Percentiles rank a stretch among this genome's conserved stretches.
These are phyloP conservation scores for Crithidia thermophila DNA, from an alignment of 208 protist species.

Conservation along the genomic window DNA sequence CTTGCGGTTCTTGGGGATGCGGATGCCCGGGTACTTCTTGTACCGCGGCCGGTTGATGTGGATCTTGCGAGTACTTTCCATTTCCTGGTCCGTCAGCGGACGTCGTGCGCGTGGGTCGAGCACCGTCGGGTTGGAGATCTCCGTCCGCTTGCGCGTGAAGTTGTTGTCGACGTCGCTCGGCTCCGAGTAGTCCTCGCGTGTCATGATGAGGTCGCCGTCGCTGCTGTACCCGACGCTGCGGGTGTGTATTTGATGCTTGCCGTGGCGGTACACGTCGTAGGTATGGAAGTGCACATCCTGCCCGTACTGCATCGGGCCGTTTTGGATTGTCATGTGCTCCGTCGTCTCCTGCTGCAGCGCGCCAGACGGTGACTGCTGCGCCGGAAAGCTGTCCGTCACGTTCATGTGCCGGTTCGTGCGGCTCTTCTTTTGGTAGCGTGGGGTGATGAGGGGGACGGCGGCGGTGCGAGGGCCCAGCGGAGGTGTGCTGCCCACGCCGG, in stretches of 20 bases:
- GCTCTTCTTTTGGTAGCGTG: conserved; percentile 79
- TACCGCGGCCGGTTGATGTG: conserved; percentile 53
- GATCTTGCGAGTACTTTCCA: conserved; percentile 41
- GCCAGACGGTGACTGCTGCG: conserved; percentile 37
- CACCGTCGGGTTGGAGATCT: conserved; percentile 68
- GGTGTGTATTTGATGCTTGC: conserved; percentile 71
- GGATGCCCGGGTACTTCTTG: conserved; percentile 90
- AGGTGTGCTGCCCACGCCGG: conserved; percentile 25
- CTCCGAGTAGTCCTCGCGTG: conserved; percentile 77
- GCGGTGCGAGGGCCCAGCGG: conserved; percentile 37
- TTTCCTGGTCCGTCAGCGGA: conserved; percentile 65
- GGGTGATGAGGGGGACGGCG: conserved; percentile 78
- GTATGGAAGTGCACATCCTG: conserved; percentile 85
- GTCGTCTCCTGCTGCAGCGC: conserved; percentile 61
- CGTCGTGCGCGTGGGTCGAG: conserved; percentile 78
- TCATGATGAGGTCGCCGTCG: conserved; percentile 84
- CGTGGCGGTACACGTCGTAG: conserved; percentile 85
- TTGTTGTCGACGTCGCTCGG: conserved; percentile 71
- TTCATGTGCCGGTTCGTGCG: conserved; percentile 55
- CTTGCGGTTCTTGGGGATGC: conserved; percentile 73
- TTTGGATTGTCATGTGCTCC: conserved; percentile 69
- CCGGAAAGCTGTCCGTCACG: conserved; percentile 63
- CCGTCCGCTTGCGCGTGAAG: conserved; percentile 50
- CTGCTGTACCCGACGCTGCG: conserved; percentile 88
- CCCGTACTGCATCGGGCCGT: conserved; percentile 63